Conservation (phyloP, 306 rosid genomes). For the Malus asiatica region DNA sequence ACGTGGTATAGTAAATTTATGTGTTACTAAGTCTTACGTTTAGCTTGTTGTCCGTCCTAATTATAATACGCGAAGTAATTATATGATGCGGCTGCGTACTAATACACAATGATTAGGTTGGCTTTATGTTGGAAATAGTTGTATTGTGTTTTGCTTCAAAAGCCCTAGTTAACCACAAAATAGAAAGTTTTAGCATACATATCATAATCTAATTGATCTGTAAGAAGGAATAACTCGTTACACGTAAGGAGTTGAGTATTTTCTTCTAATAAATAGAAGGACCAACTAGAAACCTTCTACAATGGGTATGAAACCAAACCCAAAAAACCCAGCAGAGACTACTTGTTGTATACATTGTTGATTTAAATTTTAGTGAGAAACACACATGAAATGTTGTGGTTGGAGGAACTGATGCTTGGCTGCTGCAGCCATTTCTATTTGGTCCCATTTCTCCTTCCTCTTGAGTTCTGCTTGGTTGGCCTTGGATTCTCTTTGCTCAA, state of each 20-base stretch:
- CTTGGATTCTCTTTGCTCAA: slow-evolving; percentile 28
- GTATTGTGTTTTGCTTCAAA: neutral
- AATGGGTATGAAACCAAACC: neutral
- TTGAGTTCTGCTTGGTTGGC: slow-evolving; percentile 39
- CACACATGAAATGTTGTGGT: slow-evolving; percentile 37
- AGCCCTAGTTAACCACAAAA: neutral
- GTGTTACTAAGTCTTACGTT: neutral
- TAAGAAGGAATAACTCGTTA: no score
- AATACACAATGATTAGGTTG: neutral
- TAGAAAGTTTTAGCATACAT: neutral
- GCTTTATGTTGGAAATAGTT: neutral
- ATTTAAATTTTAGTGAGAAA: slow-evolving; percentile 23
- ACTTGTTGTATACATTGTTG: neutral
- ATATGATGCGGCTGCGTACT: neutral
- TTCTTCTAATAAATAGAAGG: neutral
- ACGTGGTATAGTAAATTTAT: no score
- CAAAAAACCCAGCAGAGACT: neutral
- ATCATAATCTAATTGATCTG: neutral
- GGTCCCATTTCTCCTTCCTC: slow-evolving; percentile 58
- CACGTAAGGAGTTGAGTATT: neutral
- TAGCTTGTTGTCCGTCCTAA: no score
- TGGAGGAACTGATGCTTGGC: slow-evolving; percentile 25
- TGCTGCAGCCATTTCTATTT: slow-evolving; percentile 44
- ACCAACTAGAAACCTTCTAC: neutral
- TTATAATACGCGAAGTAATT: neutral